Base-by-base conservation (phyloP, 805 yeast species). In the Clavispora vitiphila region DNA sequence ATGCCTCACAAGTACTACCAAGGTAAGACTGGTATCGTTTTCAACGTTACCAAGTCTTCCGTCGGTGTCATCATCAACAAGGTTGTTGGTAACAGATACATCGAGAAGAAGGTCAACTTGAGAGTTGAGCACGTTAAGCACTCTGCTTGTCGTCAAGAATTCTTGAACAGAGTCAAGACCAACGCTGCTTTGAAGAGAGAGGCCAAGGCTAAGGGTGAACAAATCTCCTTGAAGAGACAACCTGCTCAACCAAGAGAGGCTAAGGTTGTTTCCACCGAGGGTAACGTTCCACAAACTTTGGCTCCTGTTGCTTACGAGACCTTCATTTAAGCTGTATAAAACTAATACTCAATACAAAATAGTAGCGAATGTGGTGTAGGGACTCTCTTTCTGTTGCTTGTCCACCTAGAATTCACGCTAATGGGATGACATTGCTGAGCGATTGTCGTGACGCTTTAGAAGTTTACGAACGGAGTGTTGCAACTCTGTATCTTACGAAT, bases 1-100 rank as follows among this genome's bases (percentile, higher is more conserved):
- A 88, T 93, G 96, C 99, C 99, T 74, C 96, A 88, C 89, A 93
- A 93, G 81, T 90, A 80, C 86, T 93, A 93, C 96, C 97, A 93
- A 83, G 99, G 99, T 78, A 93, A 90, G 84, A 93, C 99, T 59
- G 99, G 99, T 84, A 87, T 93, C 63, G 82, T 93, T 58, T 93
- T 82, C 96, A 93, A 93, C 83, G 95, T 93, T 61, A 91, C 99
- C 85, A 93, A 87, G 83, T 77, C 96, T 54, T 79, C 99, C 56
- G 98, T 93, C 57, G 99, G 99, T 85, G 93, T 93, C 63, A 87
- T 93, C 67, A 74, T 93, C 72, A 86, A 93, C 95, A 93, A 93
- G 86, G 82, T 90, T 73, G 98, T 93, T 65, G 97, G 98, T 75
- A 77, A 86, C 95, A 87, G 98, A 81, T 93, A 91, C 89, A 62